Evolutionary conservation across 257 asterid species (phyloP).

Genomic region (Nicotiana attenuata): DNA sequence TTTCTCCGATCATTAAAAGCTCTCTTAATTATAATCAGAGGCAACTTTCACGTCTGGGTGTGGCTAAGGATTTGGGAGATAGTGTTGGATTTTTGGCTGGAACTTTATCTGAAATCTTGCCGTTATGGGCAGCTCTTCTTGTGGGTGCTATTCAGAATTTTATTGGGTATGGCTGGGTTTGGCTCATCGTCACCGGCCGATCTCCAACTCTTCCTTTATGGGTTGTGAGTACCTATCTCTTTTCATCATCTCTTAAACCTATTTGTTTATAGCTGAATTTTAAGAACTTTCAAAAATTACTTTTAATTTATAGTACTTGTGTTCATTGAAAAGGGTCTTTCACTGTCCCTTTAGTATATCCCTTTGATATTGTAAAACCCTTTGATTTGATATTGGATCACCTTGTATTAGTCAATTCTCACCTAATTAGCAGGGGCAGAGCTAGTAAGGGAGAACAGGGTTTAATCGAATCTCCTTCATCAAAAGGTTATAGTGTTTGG

Average conservation of each 20-base stretch:
- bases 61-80: slow-evolving; percentile 50
- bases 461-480: too few species aligned
- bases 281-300: neutral
- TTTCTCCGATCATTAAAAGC: slow-evolving; percentile 38
- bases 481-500: too few species aligned
- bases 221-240: slow-evolving; percentile 32
- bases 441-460: too few species aligned
- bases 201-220: slow-evolving; percentile 39
- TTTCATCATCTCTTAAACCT: neutral
- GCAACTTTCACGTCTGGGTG: slow-evolving; percentile 40
- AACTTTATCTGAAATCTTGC: slow-evolving; percentile 39
- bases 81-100: slow-evolving; percentile 54
- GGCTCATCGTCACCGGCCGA: slow-evolving; percentile 46
- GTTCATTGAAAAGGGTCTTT: too few species aligned
- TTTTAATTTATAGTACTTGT: too few species aligned
- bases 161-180: slow-evolving; percentile 54
- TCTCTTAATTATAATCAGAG: slow-evolving; percentile 38
- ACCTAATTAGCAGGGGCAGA: too few species aligned
- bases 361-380: neutral
- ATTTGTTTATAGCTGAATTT: neutral
- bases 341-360: neutral
- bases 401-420: too few species aligned
- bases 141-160: slow-evolving; percentile 43
- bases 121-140: slow-evolving; percentile 48
- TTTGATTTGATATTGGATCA: neutral